phyloP scores from a whole-genome alignment of 805 yeast genomes.

The Cyberlindnera sargentensis region DNA sequence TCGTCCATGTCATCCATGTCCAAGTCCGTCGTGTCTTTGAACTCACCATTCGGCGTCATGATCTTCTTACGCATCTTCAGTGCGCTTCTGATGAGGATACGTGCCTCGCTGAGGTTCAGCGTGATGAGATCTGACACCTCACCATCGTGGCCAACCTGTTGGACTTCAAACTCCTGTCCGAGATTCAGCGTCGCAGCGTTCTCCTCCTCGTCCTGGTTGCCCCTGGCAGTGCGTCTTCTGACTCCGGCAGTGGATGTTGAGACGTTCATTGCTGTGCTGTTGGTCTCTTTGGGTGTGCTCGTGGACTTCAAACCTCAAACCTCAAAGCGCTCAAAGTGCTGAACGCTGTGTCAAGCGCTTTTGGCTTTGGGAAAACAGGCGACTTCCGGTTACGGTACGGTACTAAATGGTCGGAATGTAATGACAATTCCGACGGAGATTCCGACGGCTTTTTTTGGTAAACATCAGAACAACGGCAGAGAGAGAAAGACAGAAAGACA shows the following conservation, averaged over 20 bases:
- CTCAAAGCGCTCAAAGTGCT: no score
- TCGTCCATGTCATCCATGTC: slow-evolving; percentile 27
- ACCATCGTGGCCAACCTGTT: slow-evolving; percentile 78
- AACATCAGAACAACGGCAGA: not conserved
- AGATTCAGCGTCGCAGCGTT: slow-evolving; percentile 81
- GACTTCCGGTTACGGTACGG: no score
- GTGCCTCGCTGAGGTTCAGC: slow-evolving; percentile 81
- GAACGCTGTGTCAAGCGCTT: no score
- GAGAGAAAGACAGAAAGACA: not conserved
- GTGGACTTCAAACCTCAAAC: no score
- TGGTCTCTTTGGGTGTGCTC: not conserved
- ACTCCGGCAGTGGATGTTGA: slow-evolving; percentile 85
- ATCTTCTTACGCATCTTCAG: slow-evolving; percentile 63
- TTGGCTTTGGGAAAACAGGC: no score
- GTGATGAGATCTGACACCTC: slow-evolving; percentile 72
- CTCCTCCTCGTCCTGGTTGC: slow-evolving; percentile 74
- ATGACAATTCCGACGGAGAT: no score
- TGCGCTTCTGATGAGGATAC: slow-evolving; percentile 86
- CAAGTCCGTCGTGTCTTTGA: slow-evolving; percentile 24
- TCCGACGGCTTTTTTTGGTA: no score
- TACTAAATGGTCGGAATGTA: no score
- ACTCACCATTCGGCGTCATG: slow-evolving; percentile 36
- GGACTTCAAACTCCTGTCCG: slow-evolving; percentile 87
- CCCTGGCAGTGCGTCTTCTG: slow-evolving; percentile 63
- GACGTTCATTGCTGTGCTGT: slow-evolving; percentile 55